phyloP scores from a whole-genome alignment of 2,329 filamentous ascomycete species.

The Cladobotryum mycophilum region DNA sequence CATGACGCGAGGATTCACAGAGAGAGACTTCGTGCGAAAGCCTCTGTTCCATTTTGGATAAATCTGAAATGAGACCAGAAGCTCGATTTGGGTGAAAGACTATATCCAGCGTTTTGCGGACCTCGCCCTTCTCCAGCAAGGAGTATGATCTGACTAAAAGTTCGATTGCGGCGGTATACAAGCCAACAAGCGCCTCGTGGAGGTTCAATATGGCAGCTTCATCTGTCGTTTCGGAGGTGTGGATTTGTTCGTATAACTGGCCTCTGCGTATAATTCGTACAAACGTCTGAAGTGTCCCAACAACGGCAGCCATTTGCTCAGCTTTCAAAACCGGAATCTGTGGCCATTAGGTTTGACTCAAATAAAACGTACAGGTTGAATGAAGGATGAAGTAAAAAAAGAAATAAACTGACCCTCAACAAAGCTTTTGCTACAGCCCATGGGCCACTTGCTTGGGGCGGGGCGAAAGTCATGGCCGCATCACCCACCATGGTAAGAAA shows the following conservation, averaged over 20 bases:
- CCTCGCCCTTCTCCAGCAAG: neutral
- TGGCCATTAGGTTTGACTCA: no score
- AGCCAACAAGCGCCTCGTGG: neutral
- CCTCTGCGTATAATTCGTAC: slow-evolving; percentile 6
- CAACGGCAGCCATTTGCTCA: neutral
- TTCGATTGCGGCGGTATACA: neutral
- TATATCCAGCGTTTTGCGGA: neutral
- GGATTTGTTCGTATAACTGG: neutral
- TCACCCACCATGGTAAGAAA: no score
- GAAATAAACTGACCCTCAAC: no score
- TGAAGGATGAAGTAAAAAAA: no score
- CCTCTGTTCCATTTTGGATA: neutral
- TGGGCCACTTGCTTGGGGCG: no score
- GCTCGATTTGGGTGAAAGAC: neutral
- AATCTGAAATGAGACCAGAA: neutral
- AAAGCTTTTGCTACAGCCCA: no score
- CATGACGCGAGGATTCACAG: neutral
- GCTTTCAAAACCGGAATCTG: slow-evolving; percentile 1
- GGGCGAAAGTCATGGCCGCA: no score
- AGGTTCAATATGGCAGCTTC: neutral
- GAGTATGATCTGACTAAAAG: neutral
- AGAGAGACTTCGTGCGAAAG: neutral
- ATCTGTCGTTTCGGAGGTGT: neutral
- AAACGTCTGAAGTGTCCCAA: slow-evolving; percentile 1
- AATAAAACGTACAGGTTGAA: no score